A percentile compares a stretch with the other conserved stretches of the same genome.
phyloP scores from a whole-genome alignment of 1,284 basidiomycete species.

The Filobasidium uniguttulatum region DNA sequence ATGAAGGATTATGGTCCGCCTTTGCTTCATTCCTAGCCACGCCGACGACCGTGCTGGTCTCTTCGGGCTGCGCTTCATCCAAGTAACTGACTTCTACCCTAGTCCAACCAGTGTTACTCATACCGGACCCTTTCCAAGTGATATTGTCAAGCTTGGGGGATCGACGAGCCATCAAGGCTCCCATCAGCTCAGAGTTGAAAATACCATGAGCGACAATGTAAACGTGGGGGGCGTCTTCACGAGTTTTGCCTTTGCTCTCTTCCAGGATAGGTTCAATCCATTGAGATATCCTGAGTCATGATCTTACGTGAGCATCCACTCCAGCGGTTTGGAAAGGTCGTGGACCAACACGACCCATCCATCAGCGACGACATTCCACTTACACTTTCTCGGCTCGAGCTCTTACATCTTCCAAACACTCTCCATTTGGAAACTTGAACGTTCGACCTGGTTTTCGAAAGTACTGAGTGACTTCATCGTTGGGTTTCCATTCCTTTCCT shows the following conservation, averaged over 20 bases:
- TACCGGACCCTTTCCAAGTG: constrained; percentile 35
- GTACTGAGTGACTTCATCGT: constrained; percentile 20
- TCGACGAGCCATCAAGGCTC: constrained; percentile 29
- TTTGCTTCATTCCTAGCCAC: background rate
- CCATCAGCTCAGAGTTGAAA: constrained; percentile 36
- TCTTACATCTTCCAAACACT: constrained; percentile 34
- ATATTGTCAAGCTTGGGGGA: constrained; percentile 24
- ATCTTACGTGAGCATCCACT: background rate
- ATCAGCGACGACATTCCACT: constrained; percentile 12
- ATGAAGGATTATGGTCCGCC: constrained; percentile 17
- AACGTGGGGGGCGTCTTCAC: constrained; percentile 21
- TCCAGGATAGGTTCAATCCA: constrained; percentile 31
- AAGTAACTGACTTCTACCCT: constrained; percentile 35
- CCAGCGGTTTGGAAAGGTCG: background rate
- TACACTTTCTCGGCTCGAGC: constrained; percentile 32
- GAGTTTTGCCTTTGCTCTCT: constrained; percentile 19
- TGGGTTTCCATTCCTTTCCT: constrained; percentile 27
- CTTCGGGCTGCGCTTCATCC: constrained; percentile 11
- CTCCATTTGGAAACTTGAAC: constrained; percentile 31
- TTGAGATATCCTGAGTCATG: constrained; percentile 20
- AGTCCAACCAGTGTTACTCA: constrained; percentile 42
- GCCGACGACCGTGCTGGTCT: background rate
- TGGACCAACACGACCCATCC: background rate
- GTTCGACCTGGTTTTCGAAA: constrained; percentile 24
- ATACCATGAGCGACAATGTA: constrained; percentile 38